Conservation (phyloP, 2,329 filamentous ascomycete species). For the Plectosphaerella cucumerina region DNA sequence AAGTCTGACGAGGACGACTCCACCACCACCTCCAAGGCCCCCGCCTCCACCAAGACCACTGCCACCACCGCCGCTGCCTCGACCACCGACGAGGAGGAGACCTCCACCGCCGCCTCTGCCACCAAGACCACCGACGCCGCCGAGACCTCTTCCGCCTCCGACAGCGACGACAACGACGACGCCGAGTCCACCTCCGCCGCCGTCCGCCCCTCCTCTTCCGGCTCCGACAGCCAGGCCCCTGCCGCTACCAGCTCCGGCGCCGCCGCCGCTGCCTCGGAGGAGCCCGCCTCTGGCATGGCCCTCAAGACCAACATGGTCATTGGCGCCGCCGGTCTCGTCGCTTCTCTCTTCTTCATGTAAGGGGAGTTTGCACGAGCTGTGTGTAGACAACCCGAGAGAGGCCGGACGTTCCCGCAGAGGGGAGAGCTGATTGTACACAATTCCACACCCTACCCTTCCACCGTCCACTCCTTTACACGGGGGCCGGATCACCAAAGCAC, state of each 20-base stretch:
- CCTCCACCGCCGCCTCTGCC: slow-evolving; percentile 4
- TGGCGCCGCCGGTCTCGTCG: slow-evolving; percentile 12
- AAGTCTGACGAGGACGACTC: slow-evolving; percentile 8
- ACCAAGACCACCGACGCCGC: slow-evolving; percentile 4
- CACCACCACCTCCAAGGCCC: slow-evolving; percentile 7
- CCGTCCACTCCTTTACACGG: slow-evolving; percentile 2
- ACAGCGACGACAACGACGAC: background rate
- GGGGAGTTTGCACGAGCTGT: background rate
- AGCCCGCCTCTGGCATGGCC: slow-evolving; percentile 9
- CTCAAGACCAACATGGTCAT: slow-evolving; percentile 14
- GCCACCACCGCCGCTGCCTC: slow-evolving; percentile 8
- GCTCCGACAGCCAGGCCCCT: background rate
- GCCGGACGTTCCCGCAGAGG: background rate
- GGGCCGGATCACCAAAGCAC: background rate
- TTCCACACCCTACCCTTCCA: slow-evolving; percentile 2
- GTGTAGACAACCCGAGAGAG: background rate
- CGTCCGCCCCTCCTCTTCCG: background rate
- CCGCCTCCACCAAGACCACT: slow-evolving; percentile 12
- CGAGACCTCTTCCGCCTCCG: background rate
- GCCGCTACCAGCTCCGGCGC: background rate
- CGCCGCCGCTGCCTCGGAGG: background rate
- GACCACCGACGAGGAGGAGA: slow-evolving; percentile 5
- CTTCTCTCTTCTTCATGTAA: slow-evolving; percentile 9
- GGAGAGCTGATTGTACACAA: slow-evolving; percentile 12
- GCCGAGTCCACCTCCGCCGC: background rate